These are phyloP conservation scores for Tylopilus rubrobrunneus DNA, from an alignment of 768 basidiomycete genomes.

Conservation along the genomic window DNA sequence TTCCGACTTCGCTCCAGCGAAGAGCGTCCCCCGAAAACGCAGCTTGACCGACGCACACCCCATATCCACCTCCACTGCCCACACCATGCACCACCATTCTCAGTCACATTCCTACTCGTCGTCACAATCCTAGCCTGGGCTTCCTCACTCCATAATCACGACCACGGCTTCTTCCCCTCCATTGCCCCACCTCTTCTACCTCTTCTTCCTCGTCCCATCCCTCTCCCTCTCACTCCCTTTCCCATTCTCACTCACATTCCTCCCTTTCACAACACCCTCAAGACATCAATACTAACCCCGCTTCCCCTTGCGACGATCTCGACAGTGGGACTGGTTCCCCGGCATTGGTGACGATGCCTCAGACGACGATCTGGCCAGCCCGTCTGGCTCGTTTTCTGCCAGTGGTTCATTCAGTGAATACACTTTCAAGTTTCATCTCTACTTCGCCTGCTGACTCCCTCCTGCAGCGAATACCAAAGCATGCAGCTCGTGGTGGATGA, in stretches of 20 bases:
- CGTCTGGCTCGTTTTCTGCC: slow-evolving; percentile 15
- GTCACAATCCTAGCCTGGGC: slow-evolving; percentile 3
- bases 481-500: too few species aligned
- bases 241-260: slow-evolving; percentile 23
- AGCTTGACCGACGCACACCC: slow-evolving; percentile 52
- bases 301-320: slow-evolving; percentile 54
- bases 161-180: slow-evolving; percentile 31
- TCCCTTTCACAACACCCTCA: slow-evolving; percentile 18
- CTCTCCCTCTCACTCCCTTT: too few species aligned
- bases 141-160: slow-evolving; percentile 31
- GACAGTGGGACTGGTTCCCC: slow-evolving; percentile 38
- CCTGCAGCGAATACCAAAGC: slow-evolving; percentile 10
- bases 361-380: slow-evolving; percentile 23
- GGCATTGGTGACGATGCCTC: slow-evolving; percentile 23
- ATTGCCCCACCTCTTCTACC: slow-evolving; percentile 16
- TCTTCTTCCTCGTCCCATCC: too few species aligned
- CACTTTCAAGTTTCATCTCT: not conserved
- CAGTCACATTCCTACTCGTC: slow-evolving; percentile 26
- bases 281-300: slow-evolving; percentile 28
- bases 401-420: slow-evolving; percentile 10
- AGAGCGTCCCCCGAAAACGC: slow-evolving; percentile 63
- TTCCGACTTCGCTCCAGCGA: slow-evolving; percentile 42
- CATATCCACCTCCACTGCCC: slow-evolving; percentile 20
- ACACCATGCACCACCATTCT: slow-evolving; percentile 23
- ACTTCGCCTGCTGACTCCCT: not conserved